phyloP scores from a whole-genome alignment of 192 early-diverging fungal species.

The Geranomyces michiganensis region DNA sequence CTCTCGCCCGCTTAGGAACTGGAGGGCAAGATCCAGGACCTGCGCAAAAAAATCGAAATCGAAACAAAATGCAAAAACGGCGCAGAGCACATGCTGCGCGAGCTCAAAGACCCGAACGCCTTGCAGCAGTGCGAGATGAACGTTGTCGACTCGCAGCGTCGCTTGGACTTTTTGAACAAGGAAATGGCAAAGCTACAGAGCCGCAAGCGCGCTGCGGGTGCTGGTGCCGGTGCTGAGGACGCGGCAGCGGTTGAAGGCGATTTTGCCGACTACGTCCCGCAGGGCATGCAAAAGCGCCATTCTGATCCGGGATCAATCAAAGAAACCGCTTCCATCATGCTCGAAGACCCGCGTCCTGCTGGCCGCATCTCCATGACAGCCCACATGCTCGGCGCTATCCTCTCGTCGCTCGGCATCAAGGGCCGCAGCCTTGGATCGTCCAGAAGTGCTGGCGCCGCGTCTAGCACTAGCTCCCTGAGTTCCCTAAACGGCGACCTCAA shows the following conservation, averaged over 20 bases:
- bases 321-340: constrained; percentile 39
- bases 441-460: constrained; percentile 25
- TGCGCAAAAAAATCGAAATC: constrained; percentile 69
- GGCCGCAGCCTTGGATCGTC: constrained; percentile 19
- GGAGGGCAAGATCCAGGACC: constrained; percentile 70
- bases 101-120: constrained; percentile 72
- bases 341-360: constrained; percentile 72
- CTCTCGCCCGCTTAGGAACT: no score
- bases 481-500: constrained; percentile 14
- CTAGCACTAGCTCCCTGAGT: constrained; percentile 34
- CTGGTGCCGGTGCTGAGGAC: no score
- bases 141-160: constrained; percentile 44
- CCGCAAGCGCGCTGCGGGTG: constrained; percentile 9
- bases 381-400: constrained; percentile 28
- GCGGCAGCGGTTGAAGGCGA: no score
- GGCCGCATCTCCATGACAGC: constrained; percentile 37
- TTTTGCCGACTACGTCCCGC: no score
- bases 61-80: constrained; percentile 76
- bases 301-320: constrained; percentile 35
- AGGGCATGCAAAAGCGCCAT: constrained; percentile 12
- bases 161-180: constrained; percentile 41
- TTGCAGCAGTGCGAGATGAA: constrained; percentile 73
- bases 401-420: constrained; percentile 27
- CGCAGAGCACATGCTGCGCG: constrained; percentile 68
- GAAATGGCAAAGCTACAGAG: constrained; percentile 43